phyloP scores from a whole-genome alignment of 1,284 basidiomycete genomes.

The Fomitopsis palustris region DNA sequence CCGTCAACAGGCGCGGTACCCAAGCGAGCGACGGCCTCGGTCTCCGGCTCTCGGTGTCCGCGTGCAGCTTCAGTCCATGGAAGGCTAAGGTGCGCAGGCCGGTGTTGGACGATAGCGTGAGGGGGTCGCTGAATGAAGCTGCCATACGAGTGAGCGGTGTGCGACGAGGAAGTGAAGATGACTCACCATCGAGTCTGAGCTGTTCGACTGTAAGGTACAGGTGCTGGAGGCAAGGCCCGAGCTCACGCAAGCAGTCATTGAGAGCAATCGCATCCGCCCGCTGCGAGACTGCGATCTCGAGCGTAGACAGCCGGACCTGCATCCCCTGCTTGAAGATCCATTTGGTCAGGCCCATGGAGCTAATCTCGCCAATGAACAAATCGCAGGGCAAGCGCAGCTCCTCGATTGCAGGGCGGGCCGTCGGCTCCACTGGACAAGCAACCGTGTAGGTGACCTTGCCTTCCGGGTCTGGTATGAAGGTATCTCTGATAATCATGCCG shows the following conservation, averaged over 20 bases:
- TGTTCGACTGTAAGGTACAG: conserved; percentile 13
- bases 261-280: conserved; percentile 1
- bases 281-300: conserved; percentile 1
- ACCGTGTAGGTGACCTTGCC: conserved; percentile 1
- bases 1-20: conserved; percentile 11
- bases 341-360: not conserved
- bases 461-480: not conserved
- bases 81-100: conserved; percentile 9
- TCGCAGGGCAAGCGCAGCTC: conserved; percentile 5
- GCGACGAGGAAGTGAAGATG: not conserved
- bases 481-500: not conserved
- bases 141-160: too few relatives aligned
- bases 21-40: conserved; percentile 6
- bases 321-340: conserved; percentile 8
- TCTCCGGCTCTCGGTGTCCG: not conserved
- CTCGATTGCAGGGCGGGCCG: not conserved
- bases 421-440: not conserved
- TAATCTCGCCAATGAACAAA: not conserved
- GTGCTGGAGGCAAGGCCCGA: conserved; percentile 15
- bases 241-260: conserved; percentile 5
- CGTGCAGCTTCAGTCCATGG: conserved; percentile 9
- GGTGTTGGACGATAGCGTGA: conserved; percentile 9
- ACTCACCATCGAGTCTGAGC: conserved; percentile 7
- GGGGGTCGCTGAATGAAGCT: not conserved
- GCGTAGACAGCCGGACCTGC: conserved; percentile 5